Base-by-base conservation (phyloP, 1,139 yeast species). In the Pichia sp. region DNA sequence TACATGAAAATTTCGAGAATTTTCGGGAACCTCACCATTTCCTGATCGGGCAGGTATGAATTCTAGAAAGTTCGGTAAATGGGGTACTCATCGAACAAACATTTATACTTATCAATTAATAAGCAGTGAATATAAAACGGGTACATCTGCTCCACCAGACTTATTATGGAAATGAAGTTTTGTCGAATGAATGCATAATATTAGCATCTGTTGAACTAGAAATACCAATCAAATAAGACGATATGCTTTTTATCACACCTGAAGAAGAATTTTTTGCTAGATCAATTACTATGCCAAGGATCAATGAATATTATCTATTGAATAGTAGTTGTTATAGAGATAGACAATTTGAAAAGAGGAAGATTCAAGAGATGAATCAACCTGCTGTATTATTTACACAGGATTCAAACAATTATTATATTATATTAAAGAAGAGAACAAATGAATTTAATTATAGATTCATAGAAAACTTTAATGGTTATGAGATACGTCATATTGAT, bases 401-500 rank as follows among this genome's bases (percentile, higher is more conserved):
- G 34, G 48, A 48, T 25, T 14, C 11, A 2, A 15, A 34, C 3
- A 43, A 42, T 24, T 49, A 49, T 34, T 44, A 44, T 21, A 26
- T 50, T 17, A 8, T 44, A 2, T 19, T 50, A 19, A 34, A 25
- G 9, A 50, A 50, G 22, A 23, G 20, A 5, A 28, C 40, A 5
- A 36, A 17, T 10, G 19, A n/a, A 12, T 14, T 19, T 5, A 44
- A 43, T 14, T 31, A 34, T 19, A 22, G 21, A 9, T 31, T 31
- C 5, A 45, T 47, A 4, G 31, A 38, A 20, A 42, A 35, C 3
- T 49, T 49, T 21, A 26, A 30, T 18, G 43, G 41, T 12, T 52
- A 52, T 28, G 21, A 46, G 22, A 11, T 52, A 10, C 43, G 38
- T 19, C 43, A 42, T 23, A 28, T 41, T n/a, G 46, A 28, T 4